Evolutionary conservation across 352 stramenopile genomes (phyloP).

Genomic region (Globisporangium cylindrosporum): DNA sequence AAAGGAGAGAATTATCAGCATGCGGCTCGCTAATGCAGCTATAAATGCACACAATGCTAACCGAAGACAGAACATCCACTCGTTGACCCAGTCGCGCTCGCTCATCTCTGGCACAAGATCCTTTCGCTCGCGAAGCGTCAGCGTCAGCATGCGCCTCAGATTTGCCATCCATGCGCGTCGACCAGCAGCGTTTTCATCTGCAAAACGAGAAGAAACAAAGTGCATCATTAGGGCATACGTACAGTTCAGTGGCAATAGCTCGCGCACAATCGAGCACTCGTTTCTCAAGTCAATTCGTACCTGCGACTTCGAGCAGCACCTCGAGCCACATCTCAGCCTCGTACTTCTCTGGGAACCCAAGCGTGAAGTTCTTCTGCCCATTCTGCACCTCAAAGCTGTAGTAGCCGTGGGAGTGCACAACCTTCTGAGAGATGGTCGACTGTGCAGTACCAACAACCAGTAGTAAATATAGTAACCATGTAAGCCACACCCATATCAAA

Average conservation of each 20-base stretch:
- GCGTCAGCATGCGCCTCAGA: constrained; percentile 47
- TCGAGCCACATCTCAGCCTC: constrained; percentile 55
- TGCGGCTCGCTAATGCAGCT: neutral
- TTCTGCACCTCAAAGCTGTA: constrained; percentile 62
- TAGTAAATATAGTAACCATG: neutral
- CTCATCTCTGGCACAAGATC: constrained; percentile 55
- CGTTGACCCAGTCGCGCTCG: constrained; percentile 73
- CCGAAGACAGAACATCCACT: constrained; percentile 78
- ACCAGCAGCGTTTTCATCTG: constrained; percentile 71
- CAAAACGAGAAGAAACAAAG: neutral
- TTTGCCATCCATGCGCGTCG: constrained; percentile 65
- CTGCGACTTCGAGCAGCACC: constrained; percentile 59
- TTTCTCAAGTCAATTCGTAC: constrained; percentile 13
- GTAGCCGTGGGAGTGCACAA: constrained; percentile 42
- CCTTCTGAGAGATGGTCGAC: constrained; percentile 38
- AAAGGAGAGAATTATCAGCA: neutral
- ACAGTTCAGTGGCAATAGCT: neutral
- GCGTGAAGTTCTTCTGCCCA: constrained; percentile 33
- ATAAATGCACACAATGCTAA: constrained; percentile 15
- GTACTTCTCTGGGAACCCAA: constrained; percentile 50
- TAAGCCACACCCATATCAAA: neutral
- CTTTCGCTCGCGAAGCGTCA: constrained; percentile 45
- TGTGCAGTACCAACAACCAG: constrained; percentile 4
- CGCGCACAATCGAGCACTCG: neutral
- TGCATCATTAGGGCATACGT: neutral